Evolutionary conservation across 2,329 filamentous ascomycete species (phyloP).

Genomic region (Tolypocladium album): DNA sequence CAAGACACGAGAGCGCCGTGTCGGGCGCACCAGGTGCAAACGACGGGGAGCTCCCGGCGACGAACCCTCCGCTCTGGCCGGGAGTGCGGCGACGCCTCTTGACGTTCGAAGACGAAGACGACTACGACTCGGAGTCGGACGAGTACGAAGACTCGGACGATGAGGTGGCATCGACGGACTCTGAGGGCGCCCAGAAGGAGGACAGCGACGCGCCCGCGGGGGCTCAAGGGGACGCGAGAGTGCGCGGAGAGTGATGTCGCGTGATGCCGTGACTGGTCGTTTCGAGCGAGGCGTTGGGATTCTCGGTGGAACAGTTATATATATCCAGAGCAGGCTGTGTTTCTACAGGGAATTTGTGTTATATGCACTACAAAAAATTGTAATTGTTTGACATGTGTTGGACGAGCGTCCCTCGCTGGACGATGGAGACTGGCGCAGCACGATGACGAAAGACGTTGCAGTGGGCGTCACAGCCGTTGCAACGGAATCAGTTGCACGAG

Average conservation of each 20-base stretch:
- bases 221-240: not conserved
- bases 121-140: constrained; percentile 16
- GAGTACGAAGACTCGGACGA: constrained; percentile 13
- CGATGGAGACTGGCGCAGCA: too few species aligned
- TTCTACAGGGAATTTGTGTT: not conserved
- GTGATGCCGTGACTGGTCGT: not conserved
- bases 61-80: constrained; percentile 31
- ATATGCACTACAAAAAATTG: too few species aligned
- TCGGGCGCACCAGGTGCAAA: constrained; percentile 10
- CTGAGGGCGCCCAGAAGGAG: constrained; percentile 14
- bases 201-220: constrained; percentile 3
- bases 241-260: not conserved
- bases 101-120: constrained; percentile 22
- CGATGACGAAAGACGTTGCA: too few species aligned
- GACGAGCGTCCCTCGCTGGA: too few species aligned
- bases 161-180: constrained; percentile 17
- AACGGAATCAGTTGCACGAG: too few species aligned
- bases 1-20: constrained; percentile 10
- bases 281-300: not conserved
- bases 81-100: constrained; percentile 21
- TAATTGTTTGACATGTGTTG: too few species aligned
- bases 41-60: constrained; percentile 16
- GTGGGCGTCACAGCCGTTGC: too few species aligned
- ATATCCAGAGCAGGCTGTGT: constrained; percentile 7
- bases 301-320: not conserved